Conservation (phyloP, 106 monocot species). For the Phalaenopsis aphrodite region DNA sequence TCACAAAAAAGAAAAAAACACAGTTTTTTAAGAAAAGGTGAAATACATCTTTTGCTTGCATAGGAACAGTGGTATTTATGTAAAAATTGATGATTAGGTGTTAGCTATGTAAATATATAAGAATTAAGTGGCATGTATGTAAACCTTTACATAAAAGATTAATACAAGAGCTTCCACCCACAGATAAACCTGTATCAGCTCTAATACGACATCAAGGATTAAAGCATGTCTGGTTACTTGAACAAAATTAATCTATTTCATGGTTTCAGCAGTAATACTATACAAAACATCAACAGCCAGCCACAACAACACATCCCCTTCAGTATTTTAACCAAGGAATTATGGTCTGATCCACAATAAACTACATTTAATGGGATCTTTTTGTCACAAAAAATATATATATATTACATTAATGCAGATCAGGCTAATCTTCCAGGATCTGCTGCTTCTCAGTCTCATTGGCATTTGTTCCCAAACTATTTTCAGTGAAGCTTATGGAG, state of each 20-base stretch:
- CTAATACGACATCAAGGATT: neutral
- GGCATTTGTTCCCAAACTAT: constrained; percentile 23
- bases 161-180: neutral
- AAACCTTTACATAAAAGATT: too few species aligned
- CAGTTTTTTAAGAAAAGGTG: too few species aligned
- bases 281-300: neutral
- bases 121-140: too few species aligned
- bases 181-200: neutral
- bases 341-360: neutral
- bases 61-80: too few species aligned
- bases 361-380: neutral
- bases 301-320: neutral
- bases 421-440: constrained; percentile 29
- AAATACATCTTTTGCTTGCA: too few species aligned
- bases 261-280: neutral
- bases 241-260: neutral
- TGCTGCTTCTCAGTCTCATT: constrained; percentile 39
- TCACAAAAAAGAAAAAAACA: too few species aligned
- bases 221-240: neutral
- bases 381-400: neutral
- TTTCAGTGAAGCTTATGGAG: constrained; percentile 15
- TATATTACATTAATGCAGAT: too few species aligned
- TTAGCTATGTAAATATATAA: too few species aligned
- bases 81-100: too few species aligned
- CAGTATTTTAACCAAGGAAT: too few species aligned